phyloP scores from a whole-genome alignment of 148 eudicot genomes.

The Chenopodium quinoa region DNA sequence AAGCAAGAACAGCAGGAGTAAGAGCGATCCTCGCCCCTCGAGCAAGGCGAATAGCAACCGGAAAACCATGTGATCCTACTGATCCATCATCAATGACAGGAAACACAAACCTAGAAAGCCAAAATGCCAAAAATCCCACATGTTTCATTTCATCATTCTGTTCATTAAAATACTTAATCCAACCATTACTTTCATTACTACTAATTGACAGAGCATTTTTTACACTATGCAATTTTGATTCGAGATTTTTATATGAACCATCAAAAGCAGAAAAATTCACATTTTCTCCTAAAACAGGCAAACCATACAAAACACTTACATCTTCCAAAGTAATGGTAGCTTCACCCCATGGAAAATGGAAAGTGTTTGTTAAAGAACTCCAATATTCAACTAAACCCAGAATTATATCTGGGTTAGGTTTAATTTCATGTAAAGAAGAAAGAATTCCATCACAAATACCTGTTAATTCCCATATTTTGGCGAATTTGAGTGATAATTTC shows the following conservation, averaged over 20 bases:
- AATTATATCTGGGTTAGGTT: conserved; percentile 28
- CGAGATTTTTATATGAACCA: neutral
- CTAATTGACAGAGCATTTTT: conserved; percentile 2
- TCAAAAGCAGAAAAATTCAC: neutral
- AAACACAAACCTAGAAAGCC: conserved; percentile 42
- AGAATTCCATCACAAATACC: conserved; percentile 43
- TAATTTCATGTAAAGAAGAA: conserved; percentile 22
- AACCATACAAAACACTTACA: conserved; percentile 35
- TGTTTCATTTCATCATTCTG: conserved; percentile 19
- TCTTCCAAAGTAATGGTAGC: conserved; percentile 42
- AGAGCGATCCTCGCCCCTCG: conserved; percentile 26
- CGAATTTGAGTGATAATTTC: conserved; percentile 11
- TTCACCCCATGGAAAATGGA: conserved; percentile 42
- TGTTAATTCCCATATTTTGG: conserved; percentile 25
- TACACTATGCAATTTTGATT: conserved; percentile 13
- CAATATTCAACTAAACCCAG: conserved; percentile 38
- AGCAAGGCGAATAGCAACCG: conserved; percentile 29
- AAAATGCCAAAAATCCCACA: conserved; percentile 35
- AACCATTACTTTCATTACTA: conserved; percentile 16
- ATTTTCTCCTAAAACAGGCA: conserved; percentile 34
- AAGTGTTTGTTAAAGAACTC: conserved; percentile 42
- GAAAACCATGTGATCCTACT: conserved; percentile 31
- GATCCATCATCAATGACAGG: conserved; percentile 20
- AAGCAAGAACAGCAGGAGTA: conserved; percentile 41
- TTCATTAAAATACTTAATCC: conserved; percentile 37